Evolutionary conservation across 2,329 filamentous ascomycete species (phyloP).

Genomic region (Cordyceps fumosorosea): DNA sequence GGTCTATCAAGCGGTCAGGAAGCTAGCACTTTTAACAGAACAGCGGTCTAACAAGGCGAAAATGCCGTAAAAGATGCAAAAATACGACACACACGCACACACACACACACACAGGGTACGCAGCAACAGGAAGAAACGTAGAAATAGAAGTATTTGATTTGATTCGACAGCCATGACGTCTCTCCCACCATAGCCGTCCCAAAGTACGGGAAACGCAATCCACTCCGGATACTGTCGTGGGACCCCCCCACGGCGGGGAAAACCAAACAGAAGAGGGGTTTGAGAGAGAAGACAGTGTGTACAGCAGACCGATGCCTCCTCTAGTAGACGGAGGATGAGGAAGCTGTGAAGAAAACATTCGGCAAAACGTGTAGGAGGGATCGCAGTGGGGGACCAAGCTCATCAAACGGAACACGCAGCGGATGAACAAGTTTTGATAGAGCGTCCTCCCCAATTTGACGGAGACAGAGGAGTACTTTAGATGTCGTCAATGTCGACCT

Average conservation of each 20-base stretch:
- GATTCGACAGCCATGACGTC: conserved; percentile 46
- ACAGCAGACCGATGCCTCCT: not conserved
- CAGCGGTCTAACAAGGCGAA: not conserved
- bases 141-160: conserved; percentile 6
- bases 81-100: too few relatives aligned
- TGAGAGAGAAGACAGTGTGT: conserved; percentile 60
- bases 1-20: not conserved
- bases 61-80: not conserved
- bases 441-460: too few relatives aligned
- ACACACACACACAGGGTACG: not conserved
- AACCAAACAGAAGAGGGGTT: conserved; percentile 22
- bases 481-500: conserved; percentile 94
- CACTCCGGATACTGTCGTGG: conserved; percentile 42
- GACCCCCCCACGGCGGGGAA: conserved; percentile 17
- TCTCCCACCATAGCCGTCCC: conserved; percentile 46
- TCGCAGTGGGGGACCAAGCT: not conserved
- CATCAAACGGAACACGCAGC: not conserved
- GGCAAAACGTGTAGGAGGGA: not conserved
- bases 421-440: not conserved
- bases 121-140: not conserved
- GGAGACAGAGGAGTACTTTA: conserved; percentile 36
- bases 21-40: too few relatives aligned
- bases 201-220: conserved; percentile 21
- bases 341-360: not conserved
- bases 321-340: not conserved